A percentile compares a stretch with the other conserved stretches of the same genome.
Evolutionary conservation across 331 rosid species (phyloP).

Genomic region (Rosa hybrid): DNA sequence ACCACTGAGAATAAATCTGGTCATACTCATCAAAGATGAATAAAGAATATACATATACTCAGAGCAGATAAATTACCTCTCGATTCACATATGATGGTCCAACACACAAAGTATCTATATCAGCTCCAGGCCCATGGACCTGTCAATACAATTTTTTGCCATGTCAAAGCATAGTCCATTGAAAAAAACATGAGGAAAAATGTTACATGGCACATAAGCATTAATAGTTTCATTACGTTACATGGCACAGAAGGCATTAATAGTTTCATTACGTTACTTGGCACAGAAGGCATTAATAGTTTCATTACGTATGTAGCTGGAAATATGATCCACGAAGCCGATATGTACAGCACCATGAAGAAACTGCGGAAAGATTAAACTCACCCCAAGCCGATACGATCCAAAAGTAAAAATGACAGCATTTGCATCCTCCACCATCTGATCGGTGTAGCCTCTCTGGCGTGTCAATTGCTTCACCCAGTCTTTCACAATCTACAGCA

Average conservation of each 20-base stretch:
- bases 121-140: constrained; percentile 94
- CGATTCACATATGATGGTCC: constrained; percentile 91
- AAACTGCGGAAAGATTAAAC: constrained; percentile 13
- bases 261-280: not conserved
- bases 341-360: not conserved
- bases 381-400: constrained; percentile 90
- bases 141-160: constrained; percentile 37
- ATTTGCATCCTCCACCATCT: constrained; percentile 95
- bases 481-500: constrained; percentile 76
- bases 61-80: constrained; percentile 47
- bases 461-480: constrained; percentile 92
- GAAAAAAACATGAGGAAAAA: not conserved
- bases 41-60: not conserved
- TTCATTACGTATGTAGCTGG: not conserved
- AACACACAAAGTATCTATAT: constrained; percentile 80
- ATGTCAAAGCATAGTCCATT: constrained; percentile 10
- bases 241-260: not conserved
- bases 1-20: constrained; percentile 1
- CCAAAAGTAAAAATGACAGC: constrained; percentile 90
- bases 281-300: not conserved
- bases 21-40: constrained; percentile 17
- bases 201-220: not conserved
- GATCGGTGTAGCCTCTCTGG: constrained; percentile 87
- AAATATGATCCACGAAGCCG: not conserved
- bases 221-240: not conserved